Base-by-base conservation (phyloP, 1,284 basidiomycete genomes). In the Trichosporon coremiiforme region DNA sequence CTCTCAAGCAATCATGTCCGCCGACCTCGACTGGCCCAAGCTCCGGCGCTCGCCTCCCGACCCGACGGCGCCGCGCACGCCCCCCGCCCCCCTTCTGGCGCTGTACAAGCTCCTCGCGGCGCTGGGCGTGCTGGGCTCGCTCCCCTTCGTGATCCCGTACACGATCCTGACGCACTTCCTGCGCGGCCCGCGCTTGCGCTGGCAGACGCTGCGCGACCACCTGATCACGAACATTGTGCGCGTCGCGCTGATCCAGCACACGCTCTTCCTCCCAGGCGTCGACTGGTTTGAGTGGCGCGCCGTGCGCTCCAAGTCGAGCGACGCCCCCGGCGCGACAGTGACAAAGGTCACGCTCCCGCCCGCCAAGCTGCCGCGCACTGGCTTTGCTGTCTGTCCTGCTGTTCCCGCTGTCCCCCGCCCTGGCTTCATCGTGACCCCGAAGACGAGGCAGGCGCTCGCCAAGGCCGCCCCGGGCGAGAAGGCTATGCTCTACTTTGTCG, bases 21-120 rank as follows among this genome's bases (percentile, higher is more conserved):
- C 29, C 57, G 31, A 35, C 13, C 29, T 62, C 15, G 35, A 68
- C 66, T 68, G 66, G 66, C 12, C 45, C 7, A 9, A 10, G 38
- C 66, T 68, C 22, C 64, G 64, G 13, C 65, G 57, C 57, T 25
- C 57, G 29, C 20, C n/a, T n/a, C 69, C 69, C 25, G 66, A 70
- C 63, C 66, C 66, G 9, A 25, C 15, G 6, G 69, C 69, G 38
- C 47, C 62, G 3, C 53, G 22, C 33, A 65, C 69, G 65, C 69
- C 69, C 3, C 15, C 62, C 7, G 17, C 3, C 4, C 47, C 33
- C 6, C 36, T 67, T 8, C 66, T 64, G 4, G 9, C 20, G 13
- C 62, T 70, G 13, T 35, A 45, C 35, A 65, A 62, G 65, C 5
- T 29, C 6, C 8, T 36, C 45, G 17, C 33, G 13, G 66, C 13